Base-by-base conservation (phyloP, 1,284 basidiomycete species). In the Ustilago vetiveriae region DNA sequence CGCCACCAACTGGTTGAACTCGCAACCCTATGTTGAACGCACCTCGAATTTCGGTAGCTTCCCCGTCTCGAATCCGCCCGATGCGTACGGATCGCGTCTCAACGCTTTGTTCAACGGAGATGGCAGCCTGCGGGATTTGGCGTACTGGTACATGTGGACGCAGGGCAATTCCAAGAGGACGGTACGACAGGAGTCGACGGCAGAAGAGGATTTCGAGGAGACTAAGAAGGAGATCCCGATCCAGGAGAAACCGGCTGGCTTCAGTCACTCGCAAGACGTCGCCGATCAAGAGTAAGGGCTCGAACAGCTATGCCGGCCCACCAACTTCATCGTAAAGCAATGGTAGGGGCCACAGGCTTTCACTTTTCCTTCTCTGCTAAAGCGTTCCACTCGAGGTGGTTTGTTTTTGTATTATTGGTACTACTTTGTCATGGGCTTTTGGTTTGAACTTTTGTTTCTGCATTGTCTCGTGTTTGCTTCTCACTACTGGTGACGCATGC, bases 21-120 rank as follows among this genome's bases (percentile, higher is more conserved):
- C 43, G 16, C 57, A 63, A 33, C 30, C 42, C 9, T 80, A 74
- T 42, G 54, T 80, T 46, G 52, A 79, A 42, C 77, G 78, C 29
- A 60, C 64, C 27, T 70, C 75, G n/a, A 74, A 71, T 69, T 70
- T 79, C 39, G 78, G 78, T 21, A 55, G 68, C 56, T 80, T 76
- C 45, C 42, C 71, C 44, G 26, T 59, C 32, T 17, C 23, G 11
- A 42, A 38, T 19, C 71, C 76, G 9, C 77, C 77, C n/a, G 78
- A 80, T 52, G 19, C 24, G 14, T 80, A 53, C 53, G 74, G 64
- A 17, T 57, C 72, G 35, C 53, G 58, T 16, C 45, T 68, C 30
- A 80, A 78, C 40, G 77, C 71, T 13, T 60, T 79, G 42, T 79
- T 80, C 69, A 52, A 65, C 53, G 39, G 50, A 30, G 57, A 55